Evolutionary conservation across 73 alveolate species (phyloP).

Genomic region (Paraurostyla sp.): DNA sequence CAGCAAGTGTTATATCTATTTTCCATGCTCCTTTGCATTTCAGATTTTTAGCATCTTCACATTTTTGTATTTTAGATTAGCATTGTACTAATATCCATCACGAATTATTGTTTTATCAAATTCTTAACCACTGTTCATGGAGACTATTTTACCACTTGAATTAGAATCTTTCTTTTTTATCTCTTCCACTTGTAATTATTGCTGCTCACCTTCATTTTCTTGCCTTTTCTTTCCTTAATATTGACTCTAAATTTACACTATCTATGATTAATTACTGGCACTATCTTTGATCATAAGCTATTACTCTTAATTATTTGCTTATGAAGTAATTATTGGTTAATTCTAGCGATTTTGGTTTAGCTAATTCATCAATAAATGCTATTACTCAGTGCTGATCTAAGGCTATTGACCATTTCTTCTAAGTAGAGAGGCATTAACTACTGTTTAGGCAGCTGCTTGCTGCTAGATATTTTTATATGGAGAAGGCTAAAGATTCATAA

Average conservation of each 20-base stretch:
- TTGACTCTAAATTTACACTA: too few species aligned
- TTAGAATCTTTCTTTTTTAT: too few species aligned
- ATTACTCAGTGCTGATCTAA: neutral
- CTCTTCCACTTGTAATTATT: too few species aligned
- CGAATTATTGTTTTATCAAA: neutral
- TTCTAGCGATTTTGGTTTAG: neutral
- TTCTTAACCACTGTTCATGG: neutral
- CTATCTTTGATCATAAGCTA: too few species aligned
- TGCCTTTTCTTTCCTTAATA: too few species aligned
- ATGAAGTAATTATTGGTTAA: neutral
- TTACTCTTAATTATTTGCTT: too few species aligned
- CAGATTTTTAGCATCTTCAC: neutral
- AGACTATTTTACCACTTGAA: neutral
- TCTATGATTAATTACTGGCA: too few species aligned
- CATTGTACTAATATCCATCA: neutral
- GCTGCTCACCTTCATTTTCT: too few species aligned
- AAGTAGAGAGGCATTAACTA: neutral
- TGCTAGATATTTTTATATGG: slow-evolving; percentile 1
- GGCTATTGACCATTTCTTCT: neutral
- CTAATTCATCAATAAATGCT: neutral
- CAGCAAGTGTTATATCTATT: neutral
- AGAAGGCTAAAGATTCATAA: neutral
- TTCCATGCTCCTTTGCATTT: slow-evolving; percentile 23
- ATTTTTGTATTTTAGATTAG: neutral
- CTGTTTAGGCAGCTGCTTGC: slow-evolving; percentile 16